Conservation (phyloP, 225 moss, liverwort and hornwort genomes). For the Bryum argenteum region DNA sequence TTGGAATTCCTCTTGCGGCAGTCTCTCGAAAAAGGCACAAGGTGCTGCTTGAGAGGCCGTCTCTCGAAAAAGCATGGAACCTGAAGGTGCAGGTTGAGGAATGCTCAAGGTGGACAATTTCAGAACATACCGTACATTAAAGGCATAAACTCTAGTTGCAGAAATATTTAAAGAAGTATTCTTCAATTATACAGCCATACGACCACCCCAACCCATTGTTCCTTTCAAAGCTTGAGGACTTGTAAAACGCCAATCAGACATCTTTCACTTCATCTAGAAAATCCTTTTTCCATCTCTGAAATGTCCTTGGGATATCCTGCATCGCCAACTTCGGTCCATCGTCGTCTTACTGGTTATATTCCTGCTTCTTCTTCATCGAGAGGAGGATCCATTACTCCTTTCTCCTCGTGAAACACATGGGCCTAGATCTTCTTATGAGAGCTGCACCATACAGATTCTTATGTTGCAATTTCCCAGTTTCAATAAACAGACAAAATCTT, state of each 20-base stretch:
- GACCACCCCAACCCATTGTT: constrained; percentile 98
- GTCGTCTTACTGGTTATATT: constrained; percentile 46
- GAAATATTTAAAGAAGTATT: too few species aligned
- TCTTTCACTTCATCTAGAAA: constrained; percentile 74
- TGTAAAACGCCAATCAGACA: constrained; percentile 80
- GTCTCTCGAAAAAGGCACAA: too few species aligned
- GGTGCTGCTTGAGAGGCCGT: too few species aligned
- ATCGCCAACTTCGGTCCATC: constrained; percentile 96
- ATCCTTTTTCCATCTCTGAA: constrained; percentile 61
- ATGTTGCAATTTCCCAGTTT: constrained; percentile 12
- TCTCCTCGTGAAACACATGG: constrained; percentile 83
- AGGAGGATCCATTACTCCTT: too few species aligned
- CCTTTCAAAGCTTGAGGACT: constrained; percentile 85
- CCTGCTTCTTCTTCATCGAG: constrained; percentile 98
- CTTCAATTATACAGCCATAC: constrained; percentile 29
- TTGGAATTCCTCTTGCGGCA: too few species aligned
- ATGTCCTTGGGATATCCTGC: constrained; percentile 58
- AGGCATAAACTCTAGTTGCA: too few species aligned
- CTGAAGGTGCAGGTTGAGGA: too few species aligned
- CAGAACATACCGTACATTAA: too few species aligned
- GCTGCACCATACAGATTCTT: constrained; percentile 53
- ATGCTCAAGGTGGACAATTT: too few species aligned
- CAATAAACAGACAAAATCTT: neutral
- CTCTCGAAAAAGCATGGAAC: too few species aligned
- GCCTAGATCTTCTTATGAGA: constrained; percentile 78